Evolutionary conservation across 805 yeast genomes (phyloP).

Genomic region (Kluyveromyces lactis): DNA sequence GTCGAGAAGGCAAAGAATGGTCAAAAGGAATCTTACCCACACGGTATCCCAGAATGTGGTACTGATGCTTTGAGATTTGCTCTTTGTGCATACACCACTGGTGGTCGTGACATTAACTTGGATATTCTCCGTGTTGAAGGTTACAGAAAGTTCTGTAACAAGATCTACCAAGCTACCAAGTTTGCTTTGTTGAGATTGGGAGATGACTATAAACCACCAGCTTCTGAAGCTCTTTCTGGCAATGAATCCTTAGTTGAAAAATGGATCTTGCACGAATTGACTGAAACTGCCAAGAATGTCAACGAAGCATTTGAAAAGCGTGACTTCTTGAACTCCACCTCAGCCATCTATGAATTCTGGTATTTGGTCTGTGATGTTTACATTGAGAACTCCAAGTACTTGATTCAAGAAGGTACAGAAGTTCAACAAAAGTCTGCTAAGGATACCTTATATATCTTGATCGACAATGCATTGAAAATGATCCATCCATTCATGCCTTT

Average conservation of each 20-base stretch:
- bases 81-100: conserved; percentile 95
- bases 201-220: conserved; percentile 77
- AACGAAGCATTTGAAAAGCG: conserved; percentile 67
- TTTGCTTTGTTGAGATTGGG: conserved; percentile 92
- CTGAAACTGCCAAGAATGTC: conserved; percentile 56
- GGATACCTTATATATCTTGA: conserved; percentile 87
- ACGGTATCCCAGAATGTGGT: conserved; percentile 98
- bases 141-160: conserved; percentile 98
- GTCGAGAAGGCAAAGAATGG: conserved; percentile 81
- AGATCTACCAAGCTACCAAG: conserved; percentile 97
- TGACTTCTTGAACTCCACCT: conserved; percentile 84
- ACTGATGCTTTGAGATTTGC: conserved; percentile 98
- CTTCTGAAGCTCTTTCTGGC: conserved; percentile 53
- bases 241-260: conserved; percentile 87
- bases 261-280: conserved; percentile 89
- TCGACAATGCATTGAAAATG: conserved; percentile 83
- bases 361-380: conserved; percentile 92
- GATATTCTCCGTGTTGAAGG: conserved; percentile 97
- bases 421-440: conserved; percentile 83
- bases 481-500: conserved; percentile 99
- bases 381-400: conserved; percentile 92
- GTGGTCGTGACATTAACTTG: conserved; percentile 96
- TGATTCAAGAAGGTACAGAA: conserved; percentile 84
- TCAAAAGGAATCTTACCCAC: conserved; percentile 83
- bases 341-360: conserved; percentile 90